phyloP scores from a whole-genome alignment of 768 basidiomycete species.

The Tremella fuciformis region DNA sequence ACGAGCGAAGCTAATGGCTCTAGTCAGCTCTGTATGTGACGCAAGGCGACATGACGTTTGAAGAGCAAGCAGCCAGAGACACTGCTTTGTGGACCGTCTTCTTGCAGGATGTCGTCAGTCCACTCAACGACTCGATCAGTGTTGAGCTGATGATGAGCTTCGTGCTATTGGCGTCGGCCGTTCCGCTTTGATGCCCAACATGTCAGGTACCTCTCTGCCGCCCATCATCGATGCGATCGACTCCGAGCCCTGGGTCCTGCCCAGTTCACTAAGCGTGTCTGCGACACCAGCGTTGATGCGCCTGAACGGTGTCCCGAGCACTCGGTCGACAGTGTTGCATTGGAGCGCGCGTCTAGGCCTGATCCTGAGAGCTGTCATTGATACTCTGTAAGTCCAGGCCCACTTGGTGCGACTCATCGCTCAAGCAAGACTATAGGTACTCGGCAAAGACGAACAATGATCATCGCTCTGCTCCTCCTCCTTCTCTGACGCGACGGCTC shows the following conservation, averaged over 20 bases:
- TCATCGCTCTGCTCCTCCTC: background rate
- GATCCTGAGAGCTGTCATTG: constrained; percentile 12
- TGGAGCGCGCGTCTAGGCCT: constrained; percentile 13
- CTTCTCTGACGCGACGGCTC: background rate
- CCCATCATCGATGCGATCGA: constrained; percentile 6
- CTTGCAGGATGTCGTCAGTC: constrained; percentile 5
- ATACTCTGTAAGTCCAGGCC: constrained; percentile 7
- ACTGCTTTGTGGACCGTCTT: constrained; percentile 6
- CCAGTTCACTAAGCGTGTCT: background rate
- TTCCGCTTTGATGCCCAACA: background rate
- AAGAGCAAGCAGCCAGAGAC: background rate
- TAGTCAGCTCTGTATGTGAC: constrained; percentile 7
- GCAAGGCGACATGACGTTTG: constrained; percentile 1
- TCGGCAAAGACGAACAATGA: constrained; percentile 6
- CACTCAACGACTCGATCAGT: background rate
- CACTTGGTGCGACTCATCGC: background rate
- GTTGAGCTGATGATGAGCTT: constrained; percentile 1
- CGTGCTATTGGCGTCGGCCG: constrained; percentile 2
- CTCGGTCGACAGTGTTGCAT: constrained; percentile 16
- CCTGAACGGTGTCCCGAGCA: constrained; percentile 1
- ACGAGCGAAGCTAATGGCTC: too few relatives aligned
- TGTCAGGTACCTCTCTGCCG: constrained; percentile 7
- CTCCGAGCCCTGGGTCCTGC: constrained; percentile 5
- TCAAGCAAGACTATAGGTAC: background rate
- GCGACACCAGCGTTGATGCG: background rate